These are phyloP conservation scores for Pythium phragmitis DNA, from an alignment of 352 stramenopile species.

Conservation along the genomic window DNA sequence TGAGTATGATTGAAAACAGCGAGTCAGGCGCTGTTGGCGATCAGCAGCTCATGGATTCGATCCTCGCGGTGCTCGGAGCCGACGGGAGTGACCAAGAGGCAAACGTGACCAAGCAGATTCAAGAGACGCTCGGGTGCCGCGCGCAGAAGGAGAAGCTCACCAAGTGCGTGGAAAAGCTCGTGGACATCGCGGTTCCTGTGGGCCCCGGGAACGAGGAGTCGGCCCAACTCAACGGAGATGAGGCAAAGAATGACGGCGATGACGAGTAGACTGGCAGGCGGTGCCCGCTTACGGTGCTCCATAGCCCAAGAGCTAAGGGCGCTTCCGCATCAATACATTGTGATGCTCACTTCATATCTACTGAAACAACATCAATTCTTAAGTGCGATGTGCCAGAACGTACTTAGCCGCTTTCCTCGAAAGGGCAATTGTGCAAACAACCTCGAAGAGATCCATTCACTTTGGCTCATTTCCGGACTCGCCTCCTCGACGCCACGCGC, in stretches of 20 bases:
- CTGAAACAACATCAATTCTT: constrained; percentile 8
- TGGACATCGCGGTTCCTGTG: constrained; percentile 3
- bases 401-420: constrained; percentile 9
- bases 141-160: constrained; percentile 10
- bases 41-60: constrained; percentile 6
- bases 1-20: constrained; percentile 26
- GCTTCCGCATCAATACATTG: background rate
- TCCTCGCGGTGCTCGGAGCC: constrained; percentile 12
- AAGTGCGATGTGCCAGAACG: background rate
- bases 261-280: background rate
- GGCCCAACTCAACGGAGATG: background rate
- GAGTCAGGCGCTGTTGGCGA: constrained; percentile 12
- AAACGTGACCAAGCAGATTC: background rate
- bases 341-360: background rate
- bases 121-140: constrained; percentile 11
- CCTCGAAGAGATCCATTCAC: background rate
- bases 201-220: background rate
- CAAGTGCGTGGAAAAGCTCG: constrained; percentile 14
- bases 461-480: constrained; percentile 3
- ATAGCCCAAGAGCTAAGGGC: too few species aligned
- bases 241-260: background rate
- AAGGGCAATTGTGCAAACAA: constrained; percentile 22
- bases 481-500: background rate
- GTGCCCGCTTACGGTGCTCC: background rate
- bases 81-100: constrained; percentile 8